These are phyloP conservation scores for Xylaria digitata DNA, from an alignment of 2,329 filamentous ascomycete genomes.

Conservation along the genomic window DNA sequence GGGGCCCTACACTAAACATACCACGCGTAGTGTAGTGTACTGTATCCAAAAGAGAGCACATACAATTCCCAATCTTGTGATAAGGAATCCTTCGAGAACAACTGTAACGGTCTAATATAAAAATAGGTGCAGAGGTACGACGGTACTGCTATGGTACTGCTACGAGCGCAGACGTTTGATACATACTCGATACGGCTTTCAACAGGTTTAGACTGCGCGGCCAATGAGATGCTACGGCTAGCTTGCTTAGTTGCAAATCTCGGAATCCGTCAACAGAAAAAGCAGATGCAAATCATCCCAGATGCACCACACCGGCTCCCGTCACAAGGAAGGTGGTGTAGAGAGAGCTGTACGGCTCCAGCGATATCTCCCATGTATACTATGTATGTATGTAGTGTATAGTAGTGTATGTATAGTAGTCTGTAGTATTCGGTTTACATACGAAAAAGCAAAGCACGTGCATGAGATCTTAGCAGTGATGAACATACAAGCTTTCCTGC, in stretches of 20 bases:
- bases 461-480: too few species aligned
- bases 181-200: conserved; percentile 17
- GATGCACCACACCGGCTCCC: not conserved
- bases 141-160: not conserved
- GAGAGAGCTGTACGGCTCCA: not conserved
- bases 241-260: conserved; percentile 22
- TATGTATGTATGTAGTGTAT: too few species aligned
- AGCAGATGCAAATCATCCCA: conserved; percentile 27
- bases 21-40: not conserved
- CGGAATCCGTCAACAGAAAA: conserved; percentile 30
- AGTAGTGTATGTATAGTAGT: too few species aligned
- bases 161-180: not conserved
- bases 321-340: not conserved
- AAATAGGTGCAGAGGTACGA: conserved; percentile 29
- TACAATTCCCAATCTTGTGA: conserved; percentile 2
- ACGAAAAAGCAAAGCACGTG: too few species aligned
- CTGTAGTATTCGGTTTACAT: too few species aligned
- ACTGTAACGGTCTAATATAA: conserved; percentile 20
- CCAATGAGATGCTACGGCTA: conserved; percentile 15
- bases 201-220: conserved; percentile 4
- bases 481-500: conserved; percentile 6
- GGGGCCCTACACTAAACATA: not conserved
- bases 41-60: not conserved
- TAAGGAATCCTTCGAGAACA: conserved; percentile 28
- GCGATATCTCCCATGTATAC: too few species aligned